Conservation (phyloP, 169 alveolate genomes). For the Theileria equi region DNA sequence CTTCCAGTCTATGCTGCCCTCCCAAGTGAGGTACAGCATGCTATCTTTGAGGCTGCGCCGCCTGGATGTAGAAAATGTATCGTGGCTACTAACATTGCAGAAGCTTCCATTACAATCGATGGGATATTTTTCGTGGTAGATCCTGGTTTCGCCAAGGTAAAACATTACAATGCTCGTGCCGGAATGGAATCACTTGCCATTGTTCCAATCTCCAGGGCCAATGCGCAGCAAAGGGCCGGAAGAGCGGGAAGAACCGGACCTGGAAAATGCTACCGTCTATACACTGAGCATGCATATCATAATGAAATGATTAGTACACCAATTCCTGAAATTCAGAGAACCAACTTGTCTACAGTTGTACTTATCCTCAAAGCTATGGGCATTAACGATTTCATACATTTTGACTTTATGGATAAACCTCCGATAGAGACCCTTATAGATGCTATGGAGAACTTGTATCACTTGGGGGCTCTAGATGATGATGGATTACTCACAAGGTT, state of each 20-base stretch:
- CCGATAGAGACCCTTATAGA: conserved; percentile 90
- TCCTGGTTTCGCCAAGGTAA: conserved; percentile 98
- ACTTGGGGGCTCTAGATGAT: conserved; percentile 98
- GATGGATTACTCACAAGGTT: conserved; percentile 98
- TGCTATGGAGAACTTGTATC: conserved; percentile 96
- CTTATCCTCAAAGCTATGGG: conserved; percentile 99
- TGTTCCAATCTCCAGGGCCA: conserved; percentile 97
- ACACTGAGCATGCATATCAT: conserved; percentile 96
- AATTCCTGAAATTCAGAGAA: conserved; percentile 99
- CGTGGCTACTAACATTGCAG: conserved; percentile 99
- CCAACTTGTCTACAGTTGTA: conserved; percentile 97
- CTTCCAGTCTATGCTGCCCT: conserved; percentile 96
- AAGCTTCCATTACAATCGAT: conserved; percentile 99
- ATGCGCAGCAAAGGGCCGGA: conserved; percentile 99
- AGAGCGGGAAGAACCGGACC: conserved; percentile 99
- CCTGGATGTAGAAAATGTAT: conserved; percentile 97
- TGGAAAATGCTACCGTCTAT: conserved; percentile 99
- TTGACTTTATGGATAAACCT: conserved; percentile 98
- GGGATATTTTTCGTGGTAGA: conserved; percentile 99
- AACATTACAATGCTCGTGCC: conserved; percentile 92
- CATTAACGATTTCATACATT: conserved; percentile 95
- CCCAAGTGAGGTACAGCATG: conserved; percentile 95
- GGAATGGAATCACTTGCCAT: conserved; percentile 98
- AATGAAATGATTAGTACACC: conserved; percentile 99
- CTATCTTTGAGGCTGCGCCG: conserved; percentile 98